Evolutionary conservation across 768 basidiomycete genomes (phyloP).

Genomic region (Leccinum subtestaceum): DNA sequence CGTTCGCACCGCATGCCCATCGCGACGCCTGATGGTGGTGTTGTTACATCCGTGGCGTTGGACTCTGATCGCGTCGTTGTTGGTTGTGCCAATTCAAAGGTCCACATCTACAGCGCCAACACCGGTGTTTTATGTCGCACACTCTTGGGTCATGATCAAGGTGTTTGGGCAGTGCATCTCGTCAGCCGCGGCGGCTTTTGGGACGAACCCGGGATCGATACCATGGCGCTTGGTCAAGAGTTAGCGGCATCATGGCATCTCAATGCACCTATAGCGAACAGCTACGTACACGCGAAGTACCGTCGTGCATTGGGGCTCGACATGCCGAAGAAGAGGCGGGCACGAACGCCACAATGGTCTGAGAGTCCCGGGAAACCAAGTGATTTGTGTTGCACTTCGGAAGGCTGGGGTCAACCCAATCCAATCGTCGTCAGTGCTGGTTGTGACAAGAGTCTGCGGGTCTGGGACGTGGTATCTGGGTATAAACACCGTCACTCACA

Average conservation of each 20-base stretch:
- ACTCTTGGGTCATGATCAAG: conserved; percentile 78
- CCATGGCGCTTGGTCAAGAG: conserved; percentile 8
- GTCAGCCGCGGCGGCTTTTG: conserved; percentile 62
- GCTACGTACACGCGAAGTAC: conserved; percentile 35
- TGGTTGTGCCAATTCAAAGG: conserved; percentile 80
- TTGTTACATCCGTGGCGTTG: conserved; percentile 85
- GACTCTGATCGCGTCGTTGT: conserved; percentile 84
- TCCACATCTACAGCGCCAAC: conserved; percentile 80
- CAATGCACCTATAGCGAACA: conserved; percentile 14
- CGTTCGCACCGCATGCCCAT: conserved; percentile 56
- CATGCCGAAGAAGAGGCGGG: conserved; percentile 20
- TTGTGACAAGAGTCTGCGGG: conserved; percentile 86
- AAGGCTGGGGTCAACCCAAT: conserved; percentile 87
- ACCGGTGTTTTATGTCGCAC: conserved; percentile 77
- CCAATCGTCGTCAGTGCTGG: conserved; percentile 87
- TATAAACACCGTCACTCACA: conserved; percentile 33
- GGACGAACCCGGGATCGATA: conserved; percentile 20
- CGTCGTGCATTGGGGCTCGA: conserved; percentile 51
- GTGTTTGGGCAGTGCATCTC: conserved; percentile 91
- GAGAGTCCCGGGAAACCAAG: conserved; percentile 39
- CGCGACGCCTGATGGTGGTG: conserved; percentile 47
- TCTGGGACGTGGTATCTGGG: conserved; percentile 91
- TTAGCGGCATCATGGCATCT: neutral
- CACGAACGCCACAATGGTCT: conserved; percentile 17
- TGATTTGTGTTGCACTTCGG: conserved; percentile 60